Evolutionary conservation across 1,284 basidiomycete species (phyloP).

Genomic region (Ceratobasidium sp.): DNA sequence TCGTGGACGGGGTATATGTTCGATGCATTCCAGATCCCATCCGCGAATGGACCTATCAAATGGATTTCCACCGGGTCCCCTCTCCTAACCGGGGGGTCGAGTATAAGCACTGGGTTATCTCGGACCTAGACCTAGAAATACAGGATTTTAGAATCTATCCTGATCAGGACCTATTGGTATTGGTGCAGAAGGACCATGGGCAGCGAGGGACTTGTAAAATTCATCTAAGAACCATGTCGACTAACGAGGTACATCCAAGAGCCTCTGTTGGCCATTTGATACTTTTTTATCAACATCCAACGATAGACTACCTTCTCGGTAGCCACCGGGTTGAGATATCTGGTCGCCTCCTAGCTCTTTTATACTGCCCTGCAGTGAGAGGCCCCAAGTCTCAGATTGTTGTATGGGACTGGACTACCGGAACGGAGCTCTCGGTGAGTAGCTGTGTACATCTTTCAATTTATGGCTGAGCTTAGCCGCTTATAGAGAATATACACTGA

Average conservation of each 20-base stretch:
- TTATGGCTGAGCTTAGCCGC: neutral
- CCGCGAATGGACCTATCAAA: neutral
- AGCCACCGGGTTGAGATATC: neutral
- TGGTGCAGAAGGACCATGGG: conserved; percentile 12
- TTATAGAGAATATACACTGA: neutral
- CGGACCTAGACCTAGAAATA: conserved; percentile 26
- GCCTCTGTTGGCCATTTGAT: conserved; percentile 5
- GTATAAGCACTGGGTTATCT: conserved; percentile 23
- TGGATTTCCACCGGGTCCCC: conserved; percentile 27
- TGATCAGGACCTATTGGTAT: conserved; percentile 28
- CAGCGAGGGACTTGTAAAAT: neutral
- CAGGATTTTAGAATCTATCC: conserved; percentile 34
- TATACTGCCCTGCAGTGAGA: conserved; percentile 15
- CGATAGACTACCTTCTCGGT: neutral
- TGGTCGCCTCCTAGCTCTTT: neutral
- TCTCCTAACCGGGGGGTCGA: conserved; percentile 25
- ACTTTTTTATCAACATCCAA: conserved; percentile 4
- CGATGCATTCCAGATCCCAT: conserved; percentile 10
- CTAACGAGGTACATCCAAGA: conserved; percentile 16
- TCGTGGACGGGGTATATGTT: conserved; percentile 25
- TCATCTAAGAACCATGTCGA: conserved; percentile 22
- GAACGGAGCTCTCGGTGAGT: conserved; percentile 27
- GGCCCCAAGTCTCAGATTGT: conserved; percentile 6
- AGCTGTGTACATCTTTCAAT: no score
- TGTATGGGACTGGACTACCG: conserved; percentile 43